These are phyloP conservation scores for Paracoccidioides brasiliensis DNA, from an alignment of 2,329 filamentous ascomycete species.

Conservation along the genomic window DNA sequence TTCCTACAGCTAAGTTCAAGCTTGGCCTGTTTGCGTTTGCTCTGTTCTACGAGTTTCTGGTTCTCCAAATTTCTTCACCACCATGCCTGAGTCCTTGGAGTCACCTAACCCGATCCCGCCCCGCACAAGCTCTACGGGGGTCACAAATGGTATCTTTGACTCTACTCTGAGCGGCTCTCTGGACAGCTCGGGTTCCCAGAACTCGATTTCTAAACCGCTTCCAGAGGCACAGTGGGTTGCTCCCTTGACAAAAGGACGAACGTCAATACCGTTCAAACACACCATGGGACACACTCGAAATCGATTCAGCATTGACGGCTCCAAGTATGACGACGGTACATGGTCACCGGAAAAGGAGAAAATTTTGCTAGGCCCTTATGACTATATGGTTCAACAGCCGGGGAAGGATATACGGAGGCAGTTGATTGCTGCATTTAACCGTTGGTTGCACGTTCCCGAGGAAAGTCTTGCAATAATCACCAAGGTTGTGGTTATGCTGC, in stretches of 20 bases:
- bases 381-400: constrained; percentile 65
- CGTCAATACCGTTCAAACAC: constrained; percentile 15
- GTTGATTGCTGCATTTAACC: constrained; percentile 28
- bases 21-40: not conserved
- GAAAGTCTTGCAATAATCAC: constrained; percentile 22
- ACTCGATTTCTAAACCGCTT: constrained; percentile 35
- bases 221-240: constrained; percentile 50
- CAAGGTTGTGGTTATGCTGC: constrained; percentile 24
- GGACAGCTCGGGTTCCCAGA: constrained; percentile 18
- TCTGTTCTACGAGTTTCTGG: not conserved
- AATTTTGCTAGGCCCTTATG: constrained; percentile 63
- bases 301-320: constrained; percentile 26
- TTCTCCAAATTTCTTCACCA: not conserved
- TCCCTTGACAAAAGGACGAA: constrained; percentile 23
- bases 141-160: constrained; percentile 23
- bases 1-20: not conserved
- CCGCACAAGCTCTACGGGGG: constrained; percentile 55
- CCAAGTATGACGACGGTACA: constrained; percentile 24
- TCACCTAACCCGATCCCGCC: constrained; percentile 55
- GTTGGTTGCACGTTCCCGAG: constrained; percentile 24
- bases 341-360: constrained; percentile 67
- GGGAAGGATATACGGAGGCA: constrained; percentile 38
- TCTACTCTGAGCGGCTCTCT: constrained; percentile 9
- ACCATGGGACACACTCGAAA: constrained; percentile 19
- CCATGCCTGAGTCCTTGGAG: constrained; percentile 25